Percentiles rank a stretch among this genome's conserved stretches.
Evolutionary conservation across 2,329 filamentous ascomycete genomes (phyloP).

Genomic region (Pseudocercospora macadamiae): DNA sequence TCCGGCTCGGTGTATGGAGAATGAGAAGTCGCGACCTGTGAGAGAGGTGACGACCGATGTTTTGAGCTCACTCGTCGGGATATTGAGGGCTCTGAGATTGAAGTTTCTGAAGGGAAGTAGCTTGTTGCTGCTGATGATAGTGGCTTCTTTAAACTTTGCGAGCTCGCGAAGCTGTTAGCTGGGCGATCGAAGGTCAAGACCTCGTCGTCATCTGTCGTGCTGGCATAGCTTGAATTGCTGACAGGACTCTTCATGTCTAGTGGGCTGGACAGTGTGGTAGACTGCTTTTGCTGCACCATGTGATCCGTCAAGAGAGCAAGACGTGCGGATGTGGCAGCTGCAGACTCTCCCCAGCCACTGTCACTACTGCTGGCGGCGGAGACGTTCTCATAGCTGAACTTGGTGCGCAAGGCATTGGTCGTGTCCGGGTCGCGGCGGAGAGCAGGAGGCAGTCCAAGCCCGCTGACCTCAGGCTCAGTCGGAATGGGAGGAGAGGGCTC

Average conservation of each 20-base stretch:
- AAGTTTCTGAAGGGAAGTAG: slow-evolving; percentile 33
- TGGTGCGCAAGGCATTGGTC: slow-evolving; percentile 22
- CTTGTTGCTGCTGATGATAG: slow-evolving; percentile 29
- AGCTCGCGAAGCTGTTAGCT: slow-evolving; percentile 25
- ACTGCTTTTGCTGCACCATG: slow-evolving; percentile 16
- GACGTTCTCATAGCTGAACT: slow-evolving; percentile 44
- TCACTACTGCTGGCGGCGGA: slow-evolving; percentile 34
- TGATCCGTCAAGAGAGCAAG: slow-evolving; percentile 36
- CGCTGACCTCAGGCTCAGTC: background rate
- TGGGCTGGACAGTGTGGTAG: slow-evolving; percentile 32
- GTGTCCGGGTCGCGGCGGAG: slow-evolving; percentile 8
- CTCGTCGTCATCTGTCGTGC: slow-evolving; percentile 85
- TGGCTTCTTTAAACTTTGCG: slow-evolving; percentile 25
- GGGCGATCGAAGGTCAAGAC: slow-evolving; percentile 62
- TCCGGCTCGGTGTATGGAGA: slow-evolving; percentile 39
- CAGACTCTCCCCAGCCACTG: slow-evolving; percentile 37
- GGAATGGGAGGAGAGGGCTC: background rate
- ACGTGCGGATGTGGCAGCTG: slow-evolving; percentile 31
- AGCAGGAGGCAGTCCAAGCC: slow-evolving; percentile 6
- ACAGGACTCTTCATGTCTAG: slow-evolving; percentile 45
- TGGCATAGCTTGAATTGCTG: slow-evolving; percentile 62
- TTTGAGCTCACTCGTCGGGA: slow-evolving; percentile 25
- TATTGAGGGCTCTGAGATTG: slow-evolving; percentile 20
- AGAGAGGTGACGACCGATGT: slow-evolving; percentile 30
- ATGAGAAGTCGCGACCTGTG: slow-evolving; percentile 28